These are phyloP conservation scores for Stereum hirsutum DNA, from an alignment of 1,284 basidiomycete species.

Conservation along the genomic window DNA sequence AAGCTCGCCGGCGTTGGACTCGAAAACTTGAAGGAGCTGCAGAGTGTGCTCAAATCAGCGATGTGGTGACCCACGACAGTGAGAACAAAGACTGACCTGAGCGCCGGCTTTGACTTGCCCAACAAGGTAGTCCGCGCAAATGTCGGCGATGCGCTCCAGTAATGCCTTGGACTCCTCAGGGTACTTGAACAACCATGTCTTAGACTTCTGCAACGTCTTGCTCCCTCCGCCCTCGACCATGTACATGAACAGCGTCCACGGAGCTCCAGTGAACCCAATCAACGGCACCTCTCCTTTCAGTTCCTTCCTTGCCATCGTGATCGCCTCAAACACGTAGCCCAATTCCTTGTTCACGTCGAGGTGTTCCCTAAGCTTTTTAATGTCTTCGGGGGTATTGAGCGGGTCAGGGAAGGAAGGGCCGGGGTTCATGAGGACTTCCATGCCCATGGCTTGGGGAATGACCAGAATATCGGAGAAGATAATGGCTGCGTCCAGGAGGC, in stretches of 20 bases:
- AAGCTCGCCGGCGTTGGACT: slow-evolving; percentile 90
- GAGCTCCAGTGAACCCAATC: slow-evolving; percentile 93
- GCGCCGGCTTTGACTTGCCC: slow-evolving; percentile 91
- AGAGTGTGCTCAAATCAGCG: neutral
- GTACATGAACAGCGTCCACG: slow-evolving; percentile 95
- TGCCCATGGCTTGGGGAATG: slow-evolving; percentile 90
- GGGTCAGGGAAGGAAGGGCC: slow-evolving; percentile 85
- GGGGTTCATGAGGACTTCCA: slow-evolving; percentile 91
- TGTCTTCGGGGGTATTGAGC: slow-evolving; percentile 67
- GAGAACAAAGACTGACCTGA: slow-evolving; percentile 48
- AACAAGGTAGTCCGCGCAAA: slow-evolving; percentile 82
- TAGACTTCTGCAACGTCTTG: slow-evolving; percentile 83
- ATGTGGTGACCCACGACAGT: slow-evolving; percentile 1
- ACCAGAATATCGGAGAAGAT: slow-evolving; percentile 98
- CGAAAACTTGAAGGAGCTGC: slow-evolving; percentile 90
- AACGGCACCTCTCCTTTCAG: slow-evolving; percentile 84
- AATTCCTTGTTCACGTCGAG: slow-evolving; percentile 80
- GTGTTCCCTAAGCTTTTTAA: slow-evolving; percentile 44
- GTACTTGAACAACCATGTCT: slow-evolving; percentile 88
- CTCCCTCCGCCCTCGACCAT: slow-evolving; percentile 94
- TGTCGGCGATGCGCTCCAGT: slow-evolving; percentile 69
- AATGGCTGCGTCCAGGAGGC: slow-evolving; percentile 85
- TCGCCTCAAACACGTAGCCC: slow-evolving; percentile 86
- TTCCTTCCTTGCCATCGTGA: slow-evolving; percentile 72
- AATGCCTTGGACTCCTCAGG: slow-evolving; percentile 76